These are phyloP conservation scores for Candida dubliniensis DNA, from an alignment of 1,139 yeast species.

Conservation along the genomic window DNA sequence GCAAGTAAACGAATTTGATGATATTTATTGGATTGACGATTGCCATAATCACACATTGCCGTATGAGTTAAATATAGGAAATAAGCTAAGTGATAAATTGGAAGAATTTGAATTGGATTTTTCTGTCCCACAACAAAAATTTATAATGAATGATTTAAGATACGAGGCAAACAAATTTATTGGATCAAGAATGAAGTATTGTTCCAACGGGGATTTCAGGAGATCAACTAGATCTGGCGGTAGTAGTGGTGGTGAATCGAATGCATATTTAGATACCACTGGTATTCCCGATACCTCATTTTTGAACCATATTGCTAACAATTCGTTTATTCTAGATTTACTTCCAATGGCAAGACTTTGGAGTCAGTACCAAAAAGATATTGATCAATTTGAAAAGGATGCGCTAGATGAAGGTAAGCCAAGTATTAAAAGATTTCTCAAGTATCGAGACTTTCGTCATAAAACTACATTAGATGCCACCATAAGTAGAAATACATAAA, in stretches of 20 bases:
- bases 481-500: not conserved
- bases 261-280: constrained; percentile 16
- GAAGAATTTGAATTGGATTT: not conserved
- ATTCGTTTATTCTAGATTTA: constrained; percentile 28
- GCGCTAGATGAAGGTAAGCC: constrained; percentile 16
- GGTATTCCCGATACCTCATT: constrained; percentile 31
- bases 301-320: constrained; percentile 18
- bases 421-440: constrained; percentile 30
- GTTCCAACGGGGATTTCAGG: constrained; percentile 20
- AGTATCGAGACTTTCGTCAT: constrained; percentile 40
- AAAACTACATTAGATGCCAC: constrained; percentile 13
- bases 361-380: constrained; percentile 32
- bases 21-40: constrained; percentile 30
- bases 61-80: constrained; percentile 41
- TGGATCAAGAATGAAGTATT: constrained; percentile 28
- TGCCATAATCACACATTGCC: constrained; percentile 25
- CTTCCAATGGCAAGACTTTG: constrained; percentile 37
- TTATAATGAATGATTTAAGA: constrained; percentile 18
- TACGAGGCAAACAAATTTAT: constrained; percentile 19
- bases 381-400: constrained; percentile 28
- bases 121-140: constrained; percentile 7
- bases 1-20: constrained; percentile 39
- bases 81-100: constrained; percentile 4
- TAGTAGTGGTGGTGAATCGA: constrained; percentile 12
- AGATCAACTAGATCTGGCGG: constrained; percentile 8